Conservation (phyloP, 768 basidiomycete species). For the Rhodosporidiobolus odoratus region DNA sequence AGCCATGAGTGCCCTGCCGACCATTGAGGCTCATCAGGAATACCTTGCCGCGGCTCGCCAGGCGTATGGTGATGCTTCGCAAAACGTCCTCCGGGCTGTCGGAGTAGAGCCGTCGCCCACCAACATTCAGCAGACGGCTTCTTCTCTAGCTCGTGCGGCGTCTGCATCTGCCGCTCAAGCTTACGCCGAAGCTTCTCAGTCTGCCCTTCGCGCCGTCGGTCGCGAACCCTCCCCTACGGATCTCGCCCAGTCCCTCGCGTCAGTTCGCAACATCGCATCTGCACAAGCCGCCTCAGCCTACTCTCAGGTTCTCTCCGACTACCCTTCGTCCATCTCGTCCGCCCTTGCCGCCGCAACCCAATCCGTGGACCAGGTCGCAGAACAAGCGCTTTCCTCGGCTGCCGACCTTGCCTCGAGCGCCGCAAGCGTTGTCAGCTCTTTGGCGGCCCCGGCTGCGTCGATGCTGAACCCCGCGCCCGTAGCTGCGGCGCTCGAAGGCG, state of each 20-base stretch:
- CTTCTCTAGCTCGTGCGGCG: constrained; percentile 12
- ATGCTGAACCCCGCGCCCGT: constrained; percentile 4
- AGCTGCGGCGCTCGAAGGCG: background rate
- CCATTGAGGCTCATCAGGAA: constrained; percentile 19
- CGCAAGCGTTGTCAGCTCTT: constrained; percentile 4
- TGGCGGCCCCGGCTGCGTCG: constrained; percentile 11
- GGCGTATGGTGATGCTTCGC: background rate
- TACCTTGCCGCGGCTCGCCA: background rate
- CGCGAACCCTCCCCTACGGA: constrained; percentile 29
- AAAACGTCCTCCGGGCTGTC: constrained; percentile 1
- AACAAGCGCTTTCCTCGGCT: background rate
- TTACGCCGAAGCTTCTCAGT: constrained; percentile 22
- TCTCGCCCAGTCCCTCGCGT: constrained; percentile 13
- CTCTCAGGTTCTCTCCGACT: constrained; percentile 16
- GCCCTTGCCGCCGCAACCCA: constrained; percentile 7
- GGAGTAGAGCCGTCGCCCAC: constrained; percentile 14
- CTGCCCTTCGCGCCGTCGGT: constrained; percentile 9
- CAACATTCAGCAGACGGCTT: constrained; percentile 13
- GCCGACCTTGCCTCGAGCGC: constrained; percentile 1
- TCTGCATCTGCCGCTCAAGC: constrained; percentile 9
- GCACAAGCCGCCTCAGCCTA: constrained; percentile 8
- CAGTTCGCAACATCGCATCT: constrained; percentile 5
- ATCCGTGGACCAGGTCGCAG: constrained; percentile 1
- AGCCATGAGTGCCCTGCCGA: constrained; percentile 18
- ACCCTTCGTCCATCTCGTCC: constrained; percentile 6